Conservation (phyloP, 1,284 basidiomycete genomes). For the Leccinum brunneo-olivaceum region DNA sequence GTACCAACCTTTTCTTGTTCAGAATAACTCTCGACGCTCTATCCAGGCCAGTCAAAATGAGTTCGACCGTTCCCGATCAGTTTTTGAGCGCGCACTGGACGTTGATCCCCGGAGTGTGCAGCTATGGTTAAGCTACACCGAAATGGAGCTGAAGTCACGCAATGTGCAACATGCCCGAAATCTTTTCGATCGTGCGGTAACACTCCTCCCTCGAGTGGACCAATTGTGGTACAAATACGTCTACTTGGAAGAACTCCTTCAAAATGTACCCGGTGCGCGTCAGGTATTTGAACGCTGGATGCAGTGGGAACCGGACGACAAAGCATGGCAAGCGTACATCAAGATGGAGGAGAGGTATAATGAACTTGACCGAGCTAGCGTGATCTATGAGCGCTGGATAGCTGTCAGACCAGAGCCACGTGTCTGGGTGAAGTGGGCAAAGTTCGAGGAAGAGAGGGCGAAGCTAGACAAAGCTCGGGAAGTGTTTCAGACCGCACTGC, state of each 20-base stretch:
- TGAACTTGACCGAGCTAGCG: constrained; percentile 87
- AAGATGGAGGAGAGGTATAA: constrained; percentile 93
- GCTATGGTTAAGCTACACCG: constrained; percentile 95
- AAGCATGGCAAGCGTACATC: constrained; percentile 98
- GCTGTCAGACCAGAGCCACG: constrained; percentile 89
- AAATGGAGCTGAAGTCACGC: constrained; percentile 95
- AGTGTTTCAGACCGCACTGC: constrained; percentile 94
- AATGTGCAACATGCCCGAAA: constrained; percentile 97
- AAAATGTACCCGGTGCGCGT: constrained; percentile 91
- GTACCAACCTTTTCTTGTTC: constrained; percentile 10
- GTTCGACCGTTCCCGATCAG: constrained; percentile 85
- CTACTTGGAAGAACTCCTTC: constrained; percentile 94
- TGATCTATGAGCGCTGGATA: constrained; percentile 93
- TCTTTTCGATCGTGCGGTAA: constrained; percentile 94
- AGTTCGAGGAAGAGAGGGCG: constrained; percentile 92
- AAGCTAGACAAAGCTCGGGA: constrained; percentile 87
- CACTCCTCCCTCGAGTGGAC: constrained; percentile 91
- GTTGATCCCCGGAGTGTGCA: constrained; percentile 87
- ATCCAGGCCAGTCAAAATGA: constrained; percentile 90
- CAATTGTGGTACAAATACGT: constrained; percentile 99
- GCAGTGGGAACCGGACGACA: constrained; percentile 99
- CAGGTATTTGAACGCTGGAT: constrained; percentile 99
- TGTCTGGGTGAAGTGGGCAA: constrained; percentile 96
- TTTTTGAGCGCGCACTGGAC: constrained; percentile 95
- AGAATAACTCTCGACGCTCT: constrained; percentile 4